These are phyloP conservation scores for Avena atlantica DNA, from an alignment of 176 grass and related monocot species.

Conservation along the genomic window DNA sequence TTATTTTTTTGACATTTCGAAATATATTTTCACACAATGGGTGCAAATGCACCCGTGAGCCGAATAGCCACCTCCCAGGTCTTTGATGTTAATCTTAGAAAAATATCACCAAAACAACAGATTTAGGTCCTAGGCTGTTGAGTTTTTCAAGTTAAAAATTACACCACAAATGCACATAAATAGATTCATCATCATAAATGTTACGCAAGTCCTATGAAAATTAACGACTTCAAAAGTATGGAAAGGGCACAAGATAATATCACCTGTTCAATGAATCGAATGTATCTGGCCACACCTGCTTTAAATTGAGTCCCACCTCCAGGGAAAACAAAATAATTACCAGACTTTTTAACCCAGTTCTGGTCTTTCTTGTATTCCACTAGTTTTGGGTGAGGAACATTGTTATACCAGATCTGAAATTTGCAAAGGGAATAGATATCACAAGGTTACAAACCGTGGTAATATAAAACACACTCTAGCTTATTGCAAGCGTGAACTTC, in stretches of 20 bases:
- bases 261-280: constrained; percentile 86
- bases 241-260: constrained; percentile 30
- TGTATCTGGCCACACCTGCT: constrained; percentile 74
- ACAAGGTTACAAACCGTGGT: background rate
- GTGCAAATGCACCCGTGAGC: too few relatives aligned
- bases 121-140: background rate
- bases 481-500: constrained; percentile 32
- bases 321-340: constrained; percentile 83
- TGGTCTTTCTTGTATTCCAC: constrained; percentile 97
- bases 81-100: background rate
- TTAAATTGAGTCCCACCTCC: constrained; percentile 97
- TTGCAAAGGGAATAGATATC: constrained; percentile 22
- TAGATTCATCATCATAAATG: constrained; percentile 6
- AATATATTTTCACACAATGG: too few relatives aligned
- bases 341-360: constrained; percentile 82
- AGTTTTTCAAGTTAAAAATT: constrained; percentile 2
- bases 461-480: constrained; percentile 17
- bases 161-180: background rate
- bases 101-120: background rate
- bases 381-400: constrained; percentile 95
- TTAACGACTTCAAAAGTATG: constrained; percentile 4
- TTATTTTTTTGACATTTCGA: too few relatives aligned
- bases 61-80: background rate
- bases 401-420: constrained; percentile 94
- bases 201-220: background rate